Evolutionary conservation across 164 flowering plant genomes (phyloP), one percentile per base, ranked within the genome.

Genomic region (Magnolia changhungtana): DNA sequence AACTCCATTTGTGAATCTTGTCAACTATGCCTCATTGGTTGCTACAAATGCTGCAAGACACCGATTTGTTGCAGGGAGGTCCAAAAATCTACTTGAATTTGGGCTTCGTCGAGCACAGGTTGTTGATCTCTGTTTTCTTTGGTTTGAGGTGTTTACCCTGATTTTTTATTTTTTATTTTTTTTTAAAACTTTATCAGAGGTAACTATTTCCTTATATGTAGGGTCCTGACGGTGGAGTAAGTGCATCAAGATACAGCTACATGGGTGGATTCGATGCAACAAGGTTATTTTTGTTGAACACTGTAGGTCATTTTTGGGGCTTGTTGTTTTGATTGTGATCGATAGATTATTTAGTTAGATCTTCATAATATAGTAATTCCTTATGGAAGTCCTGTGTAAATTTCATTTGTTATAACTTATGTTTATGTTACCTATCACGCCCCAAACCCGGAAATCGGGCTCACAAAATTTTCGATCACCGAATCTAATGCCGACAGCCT

Each of bases 11-110:
- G 85, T 94, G 71, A 96, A 93, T 85, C 92, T 96, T 77, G 75
- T 94, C 67, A 96, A 96, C 76, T 96, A 86, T 88, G 96, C 98
- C 72, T 96, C 99, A 66, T 80, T 96, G 77, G 98, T 94, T 52
- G 86, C 99, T 52, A 96, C 99, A 72, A 94, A 96, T 92, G 98
- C 99, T 75, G 98, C 98, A 73, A 94, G 99, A 80, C 99, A 96
- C 76, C 91, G 98, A 16, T 88, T 90, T 85, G 98, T 96, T 83
- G 98, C 96, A 68, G 99, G 99, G 74, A 91, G 93, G 79, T 85
- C 92, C 73, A 94, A 96, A 83, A 52, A 80, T 23, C 85, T 96
- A 24, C 95, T 94, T 75, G 99, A 96, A 84, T 96, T 96, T 89
- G 99, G 99, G 69, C 95, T 94, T 73, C 87, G 98, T 77, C 85